Evolutionary conservation across 148 eudicot genomes (phyloP).

Genomic region (Silene latifolia): DNA sequence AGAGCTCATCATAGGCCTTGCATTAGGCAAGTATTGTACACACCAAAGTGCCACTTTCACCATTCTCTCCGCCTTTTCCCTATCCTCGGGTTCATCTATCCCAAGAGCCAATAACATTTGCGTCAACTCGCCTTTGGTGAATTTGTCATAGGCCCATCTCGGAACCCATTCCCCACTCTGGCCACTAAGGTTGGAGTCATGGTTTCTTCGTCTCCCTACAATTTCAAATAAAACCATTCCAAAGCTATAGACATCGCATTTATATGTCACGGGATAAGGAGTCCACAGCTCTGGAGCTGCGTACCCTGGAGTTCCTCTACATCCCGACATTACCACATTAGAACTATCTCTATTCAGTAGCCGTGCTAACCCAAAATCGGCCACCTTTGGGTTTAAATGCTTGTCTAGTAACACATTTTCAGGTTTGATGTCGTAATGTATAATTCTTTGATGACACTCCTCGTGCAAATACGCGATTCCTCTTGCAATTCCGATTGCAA

Average conservation of each 20-base stretch:
- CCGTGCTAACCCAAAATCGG: constrained; percentile 32
- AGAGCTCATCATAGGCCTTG: constrained; percentile 29
- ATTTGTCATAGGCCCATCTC: constrained; percentile 27
- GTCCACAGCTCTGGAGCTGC: constrained; percentile 37
- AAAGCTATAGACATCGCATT: constrained; percentile 35
- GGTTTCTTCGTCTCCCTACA: constrained; percentile 31
- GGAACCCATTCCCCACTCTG: constrained; percentile 31
- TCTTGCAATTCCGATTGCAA: constrained; percentile 34
- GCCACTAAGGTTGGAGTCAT: constrained; percentile 15
- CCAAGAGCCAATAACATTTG: constrained; percentile 23
- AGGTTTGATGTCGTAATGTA: constrained; percentile 34
- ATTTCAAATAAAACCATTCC: constrained; percentile 34
- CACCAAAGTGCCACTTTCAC: constrained; percentile 35
- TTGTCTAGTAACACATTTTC: constrained; percentile 31
- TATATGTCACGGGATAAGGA: constrained; percentile 33
- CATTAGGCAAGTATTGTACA: constrained; percentile 28
- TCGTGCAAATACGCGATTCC: constrained; percentile 32
- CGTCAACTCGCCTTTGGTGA: constrained; percentile 12
- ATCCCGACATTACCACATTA: constrained; percentile 26
- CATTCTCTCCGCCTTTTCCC: constrained; percentile 23
- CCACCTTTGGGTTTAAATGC: constrained; percentile 26
- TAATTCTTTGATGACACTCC: constrained; percentile 27
- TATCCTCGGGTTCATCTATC: constrained; percentile 5
- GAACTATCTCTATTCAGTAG: constrained; percentile 26
- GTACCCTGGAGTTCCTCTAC: constrained; percentile 34